phyloP scores from a whole-genome alignment of 2,329 filamentous ascomycete species.

The Didymella segeticola region DNA sequence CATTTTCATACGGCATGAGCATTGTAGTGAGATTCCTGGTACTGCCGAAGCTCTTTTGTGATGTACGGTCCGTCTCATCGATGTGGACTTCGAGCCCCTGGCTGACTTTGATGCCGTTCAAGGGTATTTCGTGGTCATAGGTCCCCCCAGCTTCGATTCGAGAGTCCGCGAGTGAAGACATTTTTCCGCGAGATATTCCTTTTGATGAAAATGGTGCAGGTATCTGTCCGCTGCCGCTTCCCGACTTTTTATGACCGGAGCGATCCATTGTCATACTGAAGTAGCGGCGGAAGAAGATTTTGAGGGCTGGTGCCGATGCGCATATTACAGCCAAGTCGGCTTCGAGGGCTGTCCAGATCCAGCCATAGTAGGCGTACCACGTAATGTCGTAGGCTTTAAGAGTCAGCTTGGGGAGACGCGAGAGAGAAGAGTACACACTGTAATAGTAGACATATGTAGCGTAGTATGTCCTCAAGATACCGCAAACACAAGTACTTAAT shows the following conservation, averaged over 20 bases:
- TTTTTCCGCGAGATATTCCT: constrained; percentile 4
- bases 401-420: neutral
- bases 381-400: constrained; percentile 48
- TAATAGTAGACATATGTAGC: constrained; percentile 40
- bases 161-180: constrained; percentile 5
- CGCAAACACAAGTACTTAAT: constrained; percentile 41
- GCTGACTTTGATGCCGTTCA: constrained; percentile 32
- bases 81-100: constrained; percentile 28
- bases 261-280: constrained; percentile 30
- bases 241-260: constrained; percentile 14
- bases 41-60: constrained; percentile 28
- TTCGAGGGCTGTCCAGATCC: constrained; percentile 52
- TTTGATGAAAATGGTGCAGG: neutral
- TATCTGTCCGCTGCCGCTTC: constrained; percentile 6
- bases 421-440: constrained; percentile 12
- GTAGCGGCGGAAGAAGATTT: constrained; percentile 53
- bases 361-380: constrained; percentile 49
- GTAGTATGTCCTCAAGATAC: constrained; percentile 49
- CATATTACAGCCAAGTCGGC: constrained; percentile 52
- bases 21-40: constrained; percentile 28
- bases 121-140: constrained; percentile 21
- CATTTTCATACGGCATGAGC: constrained; percentile 12
- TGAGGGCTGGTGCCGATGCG: constrained; percentile 52
- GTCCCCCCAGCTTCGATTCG: constrained; percentile 13
- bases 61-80: constrained; percentile 28